Base-by-base conservation (phyloP, 768 basidiomycete genomes). In the Boletus vermiculosoides region DNA sequence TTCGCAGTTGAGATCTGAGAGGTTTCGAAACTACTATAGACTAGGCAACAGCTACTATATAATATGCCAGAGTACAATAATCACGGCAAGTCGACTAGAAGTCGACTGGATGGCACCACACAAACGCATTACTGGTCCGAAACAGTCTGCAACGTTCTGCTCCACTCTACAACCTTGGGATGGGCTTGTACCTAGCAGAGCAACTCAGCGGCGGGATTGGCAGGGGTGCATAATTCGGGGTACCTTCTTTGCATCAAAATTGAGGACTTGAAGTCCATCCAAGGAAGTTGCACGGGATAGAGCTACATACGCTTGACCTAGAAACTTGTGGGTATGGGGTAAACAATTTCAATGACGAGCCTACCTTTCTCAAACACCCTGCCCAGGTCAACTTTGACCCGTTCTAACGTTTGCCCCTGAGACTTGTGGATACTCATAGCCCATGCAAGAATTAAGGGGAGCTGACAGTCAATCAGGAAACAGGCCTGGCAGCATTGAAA, bases 361-460 rank as follows among this genome's bases (percentile, higher is more conserved):
- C 23, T 49, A 84, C 90, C 92, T 73, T 92, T 93, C 73, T 94
- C 97, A 66, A 99, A 99, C 5, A 98, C 90, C 68, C 85, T 88
- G 31, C 86, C 86, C 36, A 99, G 79, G 67, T 98, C 95, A 44
- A 98, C 95, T 68, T 90, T 96, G 63, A 98, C 95, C 45, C 93
- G 85, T 25, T 94, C 90, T 11, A 99, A 78, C 0, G 97, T 98
- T 71, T 98, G 97, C 11, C 97, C 97, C 71, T 99, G 97, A 12
- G 90, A 91, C 70, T 99, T 99, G 73, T 99, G 97, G 60, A 98
- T 98, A 46, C 89, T 92, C 92, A 98, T 96, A 0, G 96, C 95
- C 96, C 95, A 98, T 0, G 95, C 82, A 39, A 96, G 79, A 57
- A 97, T 94, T 25, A 98, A 70, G 0, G 92, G 93, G 2, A 96